phyloP scores from a whole-genome alignment of 140 eudicot genomes.

The Flaveria floridana region DNA sequence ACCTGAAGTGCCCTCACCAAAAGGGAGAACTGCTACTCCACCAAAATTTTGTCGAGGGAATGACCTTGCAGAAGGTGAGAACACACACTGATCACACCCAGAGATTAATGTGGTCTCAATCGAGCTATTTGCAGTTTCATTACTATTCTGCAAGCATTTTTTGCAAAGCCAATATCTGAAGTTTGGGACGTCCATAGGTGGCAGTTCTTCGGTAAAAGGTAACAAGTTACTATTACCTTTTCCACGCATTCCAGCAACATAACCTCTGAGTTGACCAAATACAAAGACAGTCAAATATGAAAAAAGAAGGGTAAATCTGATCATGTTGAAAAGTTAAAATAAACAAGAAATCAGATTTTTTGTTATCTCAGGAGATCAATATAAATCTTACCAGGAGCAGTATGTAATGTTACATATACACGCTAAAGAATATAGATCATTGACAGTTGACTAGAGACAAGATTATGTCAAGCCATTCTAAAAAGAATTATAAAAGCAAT shows the following conservation, averaged over 20 bases:
- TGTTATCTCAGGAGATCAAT: not conserved
- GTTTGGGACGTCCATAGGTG: slow-evolving; percentile 41
- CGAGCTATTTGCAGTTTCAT: slow-evolving; percentile 30
- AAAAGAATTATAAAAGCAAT: not conserved
- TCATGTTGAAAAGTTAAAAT: not conserved
- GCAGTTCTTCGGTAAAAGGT: slow-evolving; percentile 42
- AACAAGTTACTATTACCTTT: slow-evolving; percentile 34
- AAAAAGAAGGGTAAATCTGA: not conserved
- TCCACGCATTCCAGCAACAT: slow-evolving; percentile 45
- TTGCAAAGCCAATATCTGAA: slow-evolving; percentile 51
- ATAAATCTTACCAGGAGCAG: not conserved
- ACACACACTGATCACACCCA: slow-evolving; percentile 24
- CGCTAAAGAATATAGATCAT: not conserved
- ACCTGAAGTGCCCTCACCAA: slow-evolving; percentile 39
- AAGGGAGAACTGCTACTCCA: slow-evolving; percentile 22
- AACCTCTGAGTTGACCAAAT: slow-evolving; percentile 39
- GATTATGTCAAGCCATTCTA: not conserved
- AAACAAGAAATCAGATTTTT: not conserved
- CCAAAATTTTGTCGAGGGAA: slow-evolving; percentile 7
- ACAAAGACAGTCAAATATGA: not conserved
- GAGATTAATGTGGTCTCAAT: slow-evolving; percentile 22
- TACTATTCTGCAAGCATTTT: slow-evolving; percentile 29
- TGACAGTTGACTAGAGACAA: slow-evolving; percentile 3
- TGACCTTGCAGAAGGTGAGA: slow-evolving; percentile 27
- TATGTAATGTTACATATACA: not conserved